phyloP scores from a whole-genome alignment of 2,329 filamentous ascomycete species.

The Scedosporium apiospermum region DNA sequence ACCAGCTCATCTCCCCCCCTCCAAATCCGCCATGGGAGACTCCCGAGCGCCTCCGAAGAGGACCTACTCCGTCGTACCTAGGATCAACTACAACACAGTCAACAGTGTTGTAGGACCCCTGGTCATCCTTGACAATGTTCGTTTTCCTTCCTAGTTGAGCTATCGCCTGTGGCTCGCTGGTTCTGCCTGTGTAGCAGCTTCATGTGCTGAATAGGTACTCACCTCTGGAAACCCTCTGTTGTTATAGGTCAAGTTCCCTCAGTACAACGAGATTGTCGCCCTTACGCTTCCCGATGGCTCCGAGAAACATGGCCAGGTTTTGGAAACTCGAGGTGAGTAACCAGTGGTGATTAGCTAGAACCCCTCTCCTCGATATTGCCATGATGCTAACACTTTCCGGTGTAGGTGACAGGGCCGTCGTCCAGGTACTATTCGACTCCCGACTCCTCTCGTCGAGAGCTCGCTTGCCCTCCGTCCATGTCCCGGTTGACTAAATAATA shows the following conservation, averaged over 20 bases:
- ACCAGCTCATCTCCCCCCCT: not conserved
- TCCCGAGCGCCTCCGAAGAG: slow-evolving; percentile 45
- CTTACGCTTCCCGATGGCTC: slow-evolving; percentile 93
- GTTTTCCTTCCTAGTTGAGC: not conserved
- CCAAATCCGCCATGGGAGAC: slow-evolving; percentile 35
- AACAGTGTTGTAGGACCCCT: slow-evolving; percentile 95
- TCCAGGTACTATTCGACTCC: slow-evolving; percentile 57
- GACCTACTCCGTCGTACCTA: slow-evolving; percentile 47
- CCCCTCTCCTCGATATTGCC: not conserved
- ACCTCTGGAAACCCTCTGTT: slow-evolving; percentile 8
- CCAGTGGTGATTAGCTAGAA: not conserved
- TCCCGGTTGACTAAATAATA: not conserved
- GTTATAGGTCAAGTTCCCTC: slow-evolving; percentile 84
- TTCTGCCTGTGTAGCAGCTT: not conserved
- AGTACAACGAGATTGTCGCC: slow-evolving; percentile 96
- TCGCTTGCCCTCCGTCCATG: not conserved
- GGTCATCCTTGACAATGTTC: slow-evolving; percentile 92
- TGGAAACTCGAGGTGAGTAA: slow-evolving; percentile 82
- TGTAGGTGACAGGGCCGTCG: slow-evolving; percentile 81
- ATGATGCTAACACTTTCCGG: slow-evolving; percentile 1
- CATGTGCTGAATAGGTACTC: slow-evolving; percentile 11
- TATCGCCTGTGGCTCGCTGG: not conserved
- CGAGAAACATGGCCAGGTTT: slow-evolving; percentile 85
- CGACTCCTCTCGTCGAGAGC: not conserved
- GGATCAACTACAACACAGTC: slow-evolving; percentile 93